Conservation (phyloP, 2,329 filamentous ascomycete genomes). For the Cladosporium sp. region DNA sequence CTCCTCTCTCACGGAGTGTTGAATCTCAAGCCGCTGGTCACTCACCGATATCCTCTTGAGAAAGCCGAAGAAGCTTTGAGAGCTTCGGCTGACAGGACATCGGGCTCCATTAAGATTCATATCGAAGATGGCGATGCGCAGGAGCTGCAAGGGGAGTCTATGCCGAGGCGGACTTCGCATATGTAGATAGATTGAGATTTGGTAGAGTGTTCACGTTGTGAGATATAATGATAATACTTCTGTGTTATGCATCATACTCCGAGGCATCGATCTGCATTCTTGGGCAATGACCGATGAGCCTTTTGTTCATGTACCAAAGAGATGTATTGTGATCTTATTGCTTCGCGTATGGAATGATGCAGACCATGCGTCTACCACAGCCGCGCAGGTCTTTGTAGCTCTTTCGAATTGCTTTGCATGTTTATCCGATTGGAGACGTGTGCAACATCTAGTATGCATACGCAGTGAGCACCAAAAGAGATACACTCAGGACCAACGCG, state of each 20-base stretch:
- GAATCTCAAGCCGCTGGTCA: slow-evolving; percentile 59
- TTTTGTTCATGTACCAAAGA: too few relatives aligned
- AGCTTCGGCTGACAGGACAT: slow-evolving; percentile 48
- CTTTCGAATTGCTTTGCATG: too few relatives aligned
- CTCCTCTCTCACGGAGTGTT: slow-evolving; percentile 57
- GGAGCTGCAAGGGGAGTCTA: neutral
- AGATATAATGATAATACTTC: neutral
- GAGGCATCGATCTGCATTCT: too few relatives aligned
- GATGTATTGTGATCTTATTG: too few relatives aligned
- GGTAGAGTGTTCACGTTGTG: too few relatives aligned
- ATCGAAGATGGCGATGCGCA: slow-evolving; percentile 44
- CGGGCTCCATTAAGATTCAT: slow-evolving; percentile 58
- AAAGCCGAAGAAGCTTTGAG: slow-evolving; percentile 56
- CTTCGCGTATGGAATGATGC: too few relatives aligned
- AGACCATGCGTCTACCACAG: too few relatives aligned
- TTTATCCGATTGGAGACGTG: too few relatives aligned
- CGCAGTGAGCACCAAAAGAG: neutral
- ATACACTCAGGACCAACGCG: neutral
- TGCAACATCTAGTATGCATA: neutral
- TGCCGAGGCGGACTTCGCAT: neutral
- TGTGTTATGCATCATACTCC: too few relatives aligned
- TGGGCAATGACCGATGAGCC: too few relatives aligned
- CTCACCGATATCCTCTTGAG: slow-evolving; percentile 61
- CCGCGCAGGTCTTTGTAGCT: too few relatives aligned
- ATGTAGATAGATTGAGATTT: neutral